These are phyloP conservation scores for Neonectria punicea DNA, from an alignment of 2,329 filamentous ascomycete species.

Conservation along the genomic window DNA sequence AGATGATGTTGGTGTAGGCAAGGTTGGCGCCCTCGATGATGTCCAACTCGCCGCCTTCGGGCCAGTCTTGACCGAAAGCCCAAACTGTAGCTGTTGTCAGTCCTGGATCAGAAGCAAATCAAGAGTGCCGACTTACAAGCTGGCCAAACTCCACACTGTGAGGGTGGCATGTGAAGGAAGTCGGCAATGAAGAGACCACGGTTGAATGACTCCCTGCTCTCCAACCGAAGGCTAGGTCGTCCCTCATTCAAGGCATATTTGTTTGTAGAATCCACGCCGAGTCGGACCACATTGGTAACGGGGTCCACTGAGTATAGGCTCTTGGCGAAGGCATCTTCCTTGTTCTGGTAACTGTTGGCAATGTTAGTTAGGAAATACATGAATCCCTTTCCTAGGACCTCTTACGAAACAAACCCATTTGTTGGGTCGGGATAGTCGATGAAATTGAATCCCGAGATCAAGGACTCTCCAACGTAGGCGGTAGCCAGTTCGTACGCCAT, in stretches of 20 bases:
- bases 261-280: constrained; percentile 57
- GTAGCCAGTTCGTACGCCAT: constrained; percentile 56
- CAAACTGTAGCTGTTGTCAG: constrained; percentile 53
- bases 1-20: constrained; percentile 68
- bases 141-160: constrained; percentile 78
- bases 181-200: constrained; percentile 78
- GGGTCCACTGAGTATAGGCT: constrained; percentile 57
- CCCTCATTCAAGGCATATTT: constrained; percentile 52
- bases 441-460: constrained; percentile 62
- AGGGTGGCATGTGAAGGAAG: constrained; percentile 77
- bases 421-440: constrained; percentile 68
- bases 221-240: constrained; percentile 72
- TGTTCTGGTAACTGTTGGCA: constrained; percentile 54
- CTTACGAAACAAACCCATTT: constrained; percentile 74
- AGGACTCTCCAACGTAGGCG: constrained; percentile 55
- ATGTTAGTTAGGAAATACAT: constrained; percentile 20
- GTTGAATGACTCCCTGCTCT: constrained; percentile 71
- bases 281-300: constrained; percentile 53
- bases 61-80: constrained; percentile 69
- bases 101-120: neutral
- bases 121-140: constrained; percentile 61
- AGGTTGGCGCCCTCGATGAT: constrained; percentile 77
- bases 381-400: constrained; percentile 39
- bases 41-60: constrained; percentile 71
- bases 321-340: constrained; percentile 50